These are phyloP conservation scores for Saccharomycopsis sp. DNA, from an alignment of 805 yeast genomes.

Conservation along the genomic window DNA sequence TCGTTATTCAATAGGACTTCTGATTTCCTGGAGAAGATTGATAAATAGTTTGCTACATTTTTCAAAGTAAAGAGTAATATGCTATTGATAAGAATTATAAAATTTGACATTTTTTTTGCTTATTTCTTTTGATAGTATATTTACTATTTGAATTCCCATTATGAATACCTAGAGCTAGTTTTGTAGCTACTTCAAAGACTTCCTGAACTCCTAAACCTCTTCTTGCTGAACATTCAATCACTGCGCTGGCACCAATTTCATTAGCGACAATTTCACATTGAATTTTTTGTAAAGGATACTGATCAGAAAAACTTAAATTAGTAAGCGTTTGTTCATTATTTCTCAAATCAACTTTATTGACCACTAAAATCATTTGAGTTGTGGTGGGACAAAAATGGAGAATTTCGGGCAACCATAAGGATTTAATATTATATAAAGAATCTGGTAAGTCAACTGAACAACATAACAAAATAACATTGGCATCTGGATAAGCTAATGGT, in stretches of 20 bases:
- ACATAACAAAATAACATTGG: constrained; percentile 94
- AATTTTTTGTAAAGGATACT: constrained; percentile 7
- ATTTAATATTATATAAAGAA: constrained; percentile 63
- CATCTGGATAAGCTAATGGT: constrained; percentile 85
- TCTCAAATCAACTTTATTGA: constrained; percentile 13
- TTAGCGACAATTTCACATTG: constrained; percentile 64
- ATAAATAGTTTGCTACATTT: too few relatives aligned
- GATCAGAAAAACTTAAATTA: constrained; percentile 13
- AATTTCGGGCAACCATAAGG: constrained; percentile 30
- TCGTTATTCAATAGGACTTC: too few relatives aligned
- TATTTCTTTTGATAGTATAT: too few relatives aligned
- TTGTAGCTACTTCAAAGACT: constrained; percentile 81
- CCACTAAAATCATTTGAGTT: constrained; percentile 7
- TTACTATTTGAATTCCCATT: too few relatives aligned
- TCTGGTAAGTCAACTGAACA: constrained; percentile 91
- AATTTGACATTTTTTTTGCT: too few relatives aligned
- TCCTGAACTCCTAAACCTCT: constrained; percentile 94
- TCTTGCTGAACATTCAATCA: constrained; percentile 80
- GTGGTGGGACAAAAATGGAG: constrained; percentile 27
- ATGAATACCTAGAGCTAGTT: too few relatives aligned
- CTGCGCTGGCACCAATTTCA: constrained; percentile 69
- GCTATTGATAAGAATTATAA: too few relatives aligned
- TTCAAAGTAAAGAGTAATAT: too few relatives aligned
- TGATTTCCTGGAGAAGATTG: too few relatives aligned
- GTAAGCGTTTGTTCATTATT: constrained; percentile 8